Evolutionary conservation across 768 basidiomycete species (phyloP).

Genomic region (Podaxis pistillaris): DNA sequence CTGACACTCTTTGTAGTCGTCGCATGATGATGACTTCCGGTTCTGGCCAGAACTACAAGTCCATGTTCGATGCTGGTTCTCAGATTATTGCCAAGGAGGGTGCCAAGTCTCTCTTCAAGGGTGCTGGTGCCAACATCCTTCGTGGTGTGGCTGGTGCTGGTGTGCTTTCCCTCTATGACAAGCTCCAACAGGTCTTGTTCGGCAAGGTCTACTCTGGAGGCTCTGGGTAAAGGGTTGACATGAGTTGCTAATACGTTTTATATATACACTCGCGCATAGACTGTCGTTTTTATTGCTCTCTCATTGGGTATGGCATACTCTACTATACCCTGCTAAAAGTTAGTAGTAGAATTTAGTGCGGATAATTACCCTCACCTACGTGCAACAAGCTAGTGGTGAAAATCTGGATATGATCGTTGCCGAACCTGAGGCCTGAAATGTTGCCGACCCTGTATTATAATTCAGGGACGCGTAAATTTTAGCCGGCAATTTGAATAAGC

Average conservation of each 20-base stretch:
- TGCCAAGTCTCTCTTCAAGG: conserved; percentile 95
- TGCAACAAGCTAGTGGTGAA: background rate
- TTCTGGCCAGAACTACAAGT: conserved; percentile 94
- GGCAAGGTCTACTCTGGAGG: conserved; percentile 99
- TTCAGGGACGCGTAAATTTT: background rate
- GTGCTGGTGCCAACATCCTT: conserved; percentile 93
- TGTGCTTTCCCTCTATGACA: conserved; percentile 99
- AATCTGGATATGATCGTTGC: background rate
- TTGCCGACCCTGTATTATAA: background rate
- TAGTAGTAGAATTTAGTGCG: conserved; percentile 16
- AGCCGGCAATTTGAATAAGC: background rate
- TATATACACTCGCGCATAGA: conserved; percentile 38
- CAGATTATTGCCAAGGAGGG: conserved; percentile 98
- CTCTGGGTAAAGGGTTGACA: conserved; percentile 18
- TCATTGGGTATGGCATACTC: conserved; percentile 15
- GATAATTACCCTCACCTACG: conserved; percentile 10
- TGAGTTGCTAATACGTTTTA: conserved; percentile 17
- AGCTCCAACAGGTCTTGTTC: conserved; percentile 93
- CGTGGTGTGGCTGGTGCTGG: conserved; percentile 99
- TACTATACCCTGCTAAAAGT: conserved; percentile 17
- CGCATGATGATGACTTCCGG: conserved; percentile 99
- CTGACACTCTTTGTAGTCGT: conserved; percentile 62
- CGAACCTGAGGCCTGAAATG: background rate
- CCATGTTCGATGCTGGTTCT: conserved; percentile 95
- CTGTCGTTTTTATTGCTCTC: conserved; percentile 25